phyloP scores from a whole-genome alignment of 345 rosid species.

The Iberis pinnata region DNA sequence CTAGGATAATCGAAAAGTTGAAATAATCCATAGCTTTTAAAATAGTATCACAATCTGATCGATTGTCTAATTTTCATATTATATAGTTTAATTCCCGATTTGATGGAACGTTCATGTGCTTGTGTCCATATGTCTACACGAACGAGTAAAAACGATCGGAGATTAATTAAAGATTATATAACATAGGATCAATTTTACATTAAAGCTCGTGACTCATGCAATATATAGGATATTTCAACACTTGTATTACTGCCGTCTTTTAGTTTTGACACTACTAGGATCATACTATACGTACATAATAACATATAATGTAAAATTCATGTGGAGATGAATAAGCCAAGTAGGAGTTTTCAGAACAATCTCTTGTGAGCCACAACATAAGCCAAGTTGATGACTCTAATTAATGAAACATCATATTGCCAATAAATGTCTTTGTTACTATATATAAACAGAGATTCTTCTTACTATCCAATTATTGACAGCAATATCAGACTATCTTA shows the following conservation, averaged over 20 bases:
- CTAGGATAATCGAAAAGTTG: conserved; percentile 10
- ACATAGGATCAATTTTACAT: background rate
- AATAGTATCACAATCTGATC: too few species aligned
- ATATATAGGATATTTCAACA: background rate
- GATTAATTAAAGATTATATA: background rate
- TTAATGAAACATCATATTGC: conserved; percentile 17
- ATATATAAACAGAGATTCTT: background rate
- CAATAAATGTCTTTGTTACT: conserved; percentile 1
- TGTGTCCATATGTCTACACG: background rate
- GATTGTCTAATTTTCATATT: too few species aligned
- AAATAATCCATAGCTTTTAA: too few species aligned
- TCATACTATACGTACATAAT: background rate
- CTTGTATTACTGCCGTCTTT: background rate
- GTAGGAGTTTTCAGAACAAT: conserved; percentile 22
- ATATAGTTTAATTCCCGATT: too few species aligned
- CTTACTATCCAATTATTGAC: background rate
- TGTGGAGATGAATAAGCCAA: conserved; percentile 25
- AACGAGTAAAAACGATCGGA: background rate
- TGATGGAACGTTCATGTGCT: background rate
- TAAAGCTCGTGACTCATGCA: background rate
- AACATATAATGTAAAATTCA: conserved; percentile 8
- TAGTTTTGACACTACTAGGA: background rate
- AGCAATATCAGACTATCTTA: background rate
- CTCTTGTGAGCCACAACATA: conserved; percentile 16
- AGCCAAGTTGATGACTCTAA: conserved; percentile 27